These are phyloP conservation scores for Chaetoceros tenuissimus DNA, from an alignment of 108 stramenopile species.

Conservation along the genomic window DNA sequence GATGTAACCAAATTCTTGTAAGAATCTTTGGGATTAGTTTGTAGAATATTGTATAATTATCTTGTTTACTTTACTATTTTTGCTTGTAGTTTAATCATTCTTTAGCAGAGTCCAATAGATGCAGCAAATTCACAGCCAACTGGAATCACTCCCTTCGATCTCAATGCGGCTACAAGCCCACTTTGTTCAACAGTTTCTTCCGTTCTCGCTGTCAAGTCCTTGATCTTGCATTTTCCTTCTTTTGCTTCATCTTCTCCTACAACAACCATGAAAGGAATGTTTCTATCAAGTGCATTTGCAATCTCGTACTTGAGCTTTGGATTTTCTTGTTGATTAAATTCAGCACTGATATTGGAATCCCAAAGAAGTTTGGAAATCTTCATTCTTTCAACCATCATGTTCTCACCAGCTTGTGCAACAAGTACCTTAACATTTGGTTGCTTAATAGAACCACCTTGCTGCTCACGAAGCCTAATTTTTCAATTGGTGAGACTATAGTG, in stretches of 20 bases:
- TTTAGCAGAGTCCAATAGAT: too few relatives aligned
- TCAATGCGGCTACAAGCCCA: slow-evolving; percentile 32
- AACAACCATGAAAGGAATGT: slow-evolving; percentile 84
- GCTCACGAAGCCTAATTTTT: slow-evolving; percentile 25
- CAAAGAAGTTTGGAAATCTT: slow-evolving; percentile 68
- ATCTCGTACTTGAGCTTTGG: slow-evolving; percentile 80
- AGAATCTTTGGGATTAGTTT: too few relatives aligned
- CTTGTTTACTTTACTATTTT: too few relatives aligned
- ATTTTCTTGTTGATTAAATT: slow-evolving; percentile 74
- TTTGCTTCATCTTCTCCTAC: slow-evolving; percentile 79
- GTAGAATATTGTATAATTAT: too few relatives aligned
- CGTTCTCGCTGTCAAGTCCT: slow-evolving; percentile 59
- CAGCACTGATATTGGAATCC: slow-evolving; percentile 76
- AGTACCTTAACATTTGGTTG: slow-evolving; percentile 62
- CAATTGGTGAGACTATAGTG: not conserved
- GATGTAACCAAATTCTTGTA: too few relatives aligned
- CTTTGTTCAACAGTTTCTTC: slow-evolving; percentile 46
- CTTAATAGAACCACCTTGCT: slow-evolving; percentile 45
- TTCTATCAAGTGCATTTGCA: slow-evolving; percentile 64
- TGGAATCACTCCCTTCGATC: slow-evolving; percentile 48
- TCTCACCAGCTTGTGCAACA: slow-evolving; percentile 72
- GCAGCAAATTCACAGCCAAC: slow-evolving; percentile 58
- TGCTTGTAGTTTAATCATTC: too few relatives aligned
- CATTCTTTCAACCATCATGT: slow-evolving; percentile 64
- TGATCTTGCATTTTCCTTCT: slow-evolving; percentile 74